A percentile compares a stretch with the other conserved stretches of the same genome.
phyloP scores from a whole-genome alignment of 1,139 yeast species.

The Scheffersomyces quercinus region DNA sequence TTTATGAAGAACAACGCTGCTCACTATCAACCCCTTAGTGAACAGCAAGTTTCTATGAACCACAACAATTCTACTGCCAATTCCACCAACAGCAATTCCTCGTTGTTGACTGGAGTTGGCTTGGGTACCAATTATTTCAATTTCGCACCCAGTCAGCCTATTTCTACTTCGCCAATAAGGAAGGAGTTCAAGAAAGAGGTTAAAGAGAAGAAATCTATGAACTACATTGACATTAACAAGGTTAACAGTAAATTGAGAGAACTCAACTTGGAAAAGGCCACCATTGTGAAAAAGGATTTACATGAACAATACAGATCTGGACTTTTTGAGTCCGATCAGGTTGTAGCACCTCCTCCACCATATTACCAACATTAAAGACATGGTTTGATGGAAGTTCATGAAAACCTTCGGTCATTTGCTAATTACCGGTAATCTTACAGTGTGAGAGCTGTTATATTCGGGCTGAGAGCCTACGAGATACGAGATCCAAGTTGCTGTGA shows the following conservation, averaged over 20 bases:
- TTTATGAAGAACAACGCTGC: constrained; percentile 5
- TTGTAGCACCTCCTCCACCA: constrained; percentile 15
- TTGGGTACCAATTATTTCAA: constrained; percentile 39
- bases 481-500: too few relatives aligned
- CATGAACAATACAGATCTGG: background rate
- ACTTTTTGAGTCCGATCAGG: background rate
- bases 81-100: constrained; percentile 6
- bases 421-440: too few relatives aligned
- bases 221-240: constrained; percentile 35
- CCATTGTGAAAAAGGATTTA: background rate
- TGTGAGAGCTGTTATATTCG: too few relatives aligned
- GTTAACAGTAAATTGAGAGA: constrained; percentile 22
- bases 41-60: background rate
- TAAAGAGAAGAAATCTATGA: constrained; percentile 27
- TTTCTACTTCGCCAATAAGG: constrained; percentile 25
- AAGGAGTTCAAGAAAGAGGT: constrained; percentile 6
- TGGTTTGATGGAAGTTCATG: background rate
- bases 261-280: constrained; percentile 11
- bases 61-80: background rate
- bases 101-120: constrained; percentile 33
- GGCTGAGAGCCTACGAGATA: too few relatives aligned
- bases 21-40: background rate
- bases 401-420: too few relatives aligned
- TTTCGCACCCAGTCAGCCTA: constrained; percentile 24
- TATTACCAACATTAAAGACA: constrained; percentile 6